phyloP scores from a whole-genome alignment of 768 basidiomycete species.

The Macrolepiota dolichaula region DNA sequence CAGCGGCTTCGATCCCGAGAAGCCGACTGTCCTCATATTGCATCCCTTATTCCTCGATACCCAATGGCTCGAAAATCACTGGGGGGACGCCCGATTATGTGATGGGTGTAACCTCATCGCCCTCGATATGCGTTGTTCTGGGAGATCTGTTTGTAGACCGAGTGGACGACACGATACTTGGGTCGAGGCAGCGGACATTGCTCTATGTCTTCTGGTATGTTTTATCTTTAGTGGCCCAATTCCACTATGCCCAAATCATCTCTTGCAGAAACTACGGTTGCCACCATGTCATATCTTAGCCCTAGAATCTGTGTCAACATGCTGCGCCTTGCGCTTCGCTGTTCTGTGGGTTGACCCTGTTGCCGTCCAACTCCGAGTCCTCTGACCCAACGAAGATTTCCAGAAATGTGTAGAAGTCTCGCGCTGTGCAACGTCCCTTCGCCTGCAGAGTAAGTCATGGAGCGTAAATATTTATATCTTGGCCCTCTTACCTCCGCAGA shows the following conservation, averaged over 20 bases:
- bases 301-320: constrained; percentile 55
- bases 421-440: constrained; percentile 67
- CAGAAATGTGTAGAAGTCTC: constrained; percentile 66
- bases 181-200: constrained; percentile 79
- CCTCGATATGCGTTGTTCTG: constrained; percentile 67
- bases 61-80: constrained; percentile 63
- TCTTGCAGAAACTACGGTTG: constrained; percentile 51
- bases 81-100: constrained; percentile 62
- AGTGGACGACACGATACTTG: constrained; percentile 65
- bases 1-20: constrained; percentile 62
- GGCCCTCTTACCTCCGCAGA: background rate
- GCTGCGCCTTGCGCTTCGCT: constrained; percentile 61
- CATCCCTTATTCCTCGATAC: constrained; percentile 70
- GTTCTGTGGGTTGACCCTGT: constrained; percentile 47
- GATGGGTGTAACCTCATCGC: constrained; percentile 66
- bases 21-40: constrained; percentile 64
- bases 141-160: constrained; percentile 51
- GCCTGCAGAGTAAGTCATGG: constrained; percentile 54
- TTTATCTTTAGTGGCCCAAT: background rate
- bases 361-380: background rate
- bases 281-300: constrained; percentile 72
- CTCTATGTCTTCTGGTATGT: constrained; percentile 58
- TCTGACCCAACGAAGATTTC: constrained; percentile 46
- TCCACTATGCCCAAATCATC: background rate
- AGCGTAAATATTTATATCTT: background rate